These are phyloP conservation scores for Acer campestre DNA, from an alignment of 345 rosid genomes.

Conservation along the genomic window DNA sequence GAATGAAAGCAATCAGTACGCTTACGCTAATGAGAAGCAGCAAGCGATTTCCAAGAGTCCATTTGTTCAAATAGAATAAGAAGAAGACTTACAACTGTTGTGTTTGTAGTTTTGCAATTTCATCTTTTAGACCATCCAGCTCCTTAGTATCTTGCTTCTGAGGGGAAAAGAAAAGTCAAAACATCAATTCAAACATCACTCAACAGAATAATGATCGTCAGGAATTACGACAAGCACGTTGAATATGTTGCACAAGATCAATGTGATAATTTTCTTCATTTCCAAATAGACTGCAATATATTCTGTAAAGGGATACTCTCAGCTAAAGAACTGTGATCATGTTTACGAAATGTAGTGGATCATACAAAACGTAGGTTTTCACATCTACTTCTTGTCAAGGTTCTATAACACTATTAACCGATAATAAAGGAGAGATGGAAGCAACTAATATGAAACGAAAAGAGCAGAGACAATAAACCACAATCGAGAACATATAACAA, in stretches of 20 bases:
- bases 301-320: not conserved
- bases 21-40: conserved; percentile 9
- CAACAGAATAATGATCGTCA: not conserved
- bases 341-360: not conserved
- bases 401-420: too few relatives aligned
- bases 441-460: not conserved
- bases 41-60: not conserved
- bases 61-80: conserved; percentile 11
- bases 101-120: conserved; percentile 66
- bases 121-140: conserved; percentile 58
- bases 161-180: conserved; percentile 14
- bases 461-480: not conserved
- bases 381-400: too few relatives aligned
- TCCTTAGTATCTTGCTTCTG: conserved; percentile 58
- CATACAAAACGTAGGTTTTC: not conserved
- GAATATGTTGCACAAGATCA: not conserved
- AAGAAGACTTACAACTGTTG: conserved; percentile 62
- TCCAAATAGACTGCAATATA: not conserved
- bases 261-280: not conserved
- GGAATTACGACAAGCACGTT: not conserved
- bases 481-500: not conserved
- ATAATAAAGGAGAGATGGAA: not conserved
- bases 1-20: conserved; percentile 16
- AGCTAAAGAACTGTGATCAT: not conserved
- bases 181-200: conserved; percentile 1